A percentile compares a stretch with the other conserved stretches of the same genome.
These are phyloP conservation scores for Lachnum nothofagi DNA, from an alignment of 2,329 filamentous ascomycete genomes.

Conservation along the genomic window DNA sequence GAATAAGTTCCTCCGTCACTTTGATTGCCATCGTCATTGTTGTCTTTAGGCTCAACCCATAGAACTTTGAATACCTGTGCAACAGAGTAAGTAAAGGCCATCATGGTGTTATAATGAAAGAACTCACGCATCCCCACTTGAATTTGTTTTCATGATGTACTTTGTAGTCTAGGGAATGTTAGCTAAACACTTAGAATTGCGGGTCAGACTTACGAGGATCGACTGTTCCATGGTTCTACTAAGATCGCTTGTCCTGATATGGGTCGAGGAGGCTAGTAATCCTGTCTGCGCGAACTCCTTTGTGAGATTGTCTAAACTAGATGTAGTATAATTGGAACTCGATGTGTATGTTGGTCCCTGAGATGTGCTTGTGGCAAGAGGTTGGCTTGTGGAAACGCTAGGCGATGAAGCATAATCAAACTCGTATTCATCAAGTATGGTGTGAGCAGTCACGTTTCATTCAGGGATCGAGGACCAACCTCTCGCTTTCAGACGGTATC, in stretches of 20 bases:
- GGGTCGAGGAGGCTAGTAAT: not conserved
- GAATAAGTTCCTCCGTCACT: not conserved
- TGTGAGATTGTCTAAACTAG: not conserved
- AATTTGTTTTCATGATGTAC: slow-evolving; percentile 4
- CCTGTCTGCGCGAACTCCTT: not conserved
- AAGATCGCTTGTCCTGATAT: not conserved
- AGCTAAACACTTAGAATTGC: not conserved
- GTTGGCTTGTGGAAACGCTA: not conserved
- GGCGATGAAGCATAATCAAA: not conserved
- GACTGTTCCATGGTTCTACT: slow-evolving; percentile 1
- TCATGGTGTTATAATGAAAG: not conserved
- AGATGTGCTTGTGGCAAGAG: not conserved
- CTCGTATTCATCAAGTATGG: not conserved
- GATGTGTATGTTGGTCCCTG: not conserved
- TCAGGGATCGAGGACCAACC: too few relatives aligned
- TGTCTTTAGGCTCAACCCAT: slow-evolving; percentile 6
- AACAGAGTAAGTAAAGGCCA: not conserved
- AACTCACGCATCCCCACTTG: not conserved
- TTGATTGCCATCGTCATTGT: not conserved
- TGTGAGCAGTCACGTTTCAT: not conserved
- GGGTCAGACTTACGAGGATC: slow-evolving; percentile 5
- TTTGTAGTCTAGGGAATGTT: slow-evolving; percentile 9
- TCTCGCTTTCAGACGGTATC: not conserved
- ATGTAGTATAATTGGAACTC: not conserved
- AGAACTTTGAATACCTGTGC: slow-evolving; percentile 11